Percentiles rank a stretch among this genome's conserved stretches.
phyloP scores from a whole-genome alignment of 2,329 filamentous ascomycete species.

The Madurella mycetomatis region DNA sequence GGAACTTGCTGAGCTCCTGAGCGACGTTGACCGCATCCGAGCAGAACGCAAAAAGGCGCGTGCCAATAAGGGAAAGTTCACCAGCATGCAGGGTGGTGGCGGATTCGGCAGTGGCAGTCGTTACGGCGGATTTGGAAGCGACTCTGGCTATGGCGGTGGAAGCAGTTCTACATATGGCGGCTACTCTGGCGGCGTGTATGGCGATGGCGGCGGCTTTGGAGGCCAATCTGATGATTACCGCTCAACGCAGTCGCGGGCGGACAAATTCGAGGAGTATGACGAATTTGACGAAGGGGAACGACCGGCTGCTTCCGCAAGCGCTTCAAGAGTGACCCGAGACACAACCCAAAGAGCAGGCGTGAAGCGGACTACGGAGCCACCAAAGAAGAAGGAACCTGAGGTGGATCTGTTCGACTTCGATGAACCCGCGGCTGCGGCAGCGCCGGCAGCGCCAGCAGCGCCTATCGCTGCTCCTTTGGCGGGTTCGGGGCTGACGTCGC shows the following conservation, averaged over 20 bases:
- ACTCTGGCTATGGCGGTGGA: slow-evolving; percentile 46
- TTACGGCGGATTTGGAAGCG: slow-evolving; percentile 90
- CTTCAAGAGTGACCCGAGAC: slow-evolving; percentile 48
- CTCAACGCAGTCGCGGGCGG: slow-evolving; percentile 57
- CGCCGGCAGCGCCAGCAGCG: slow-evolving; percentile 39
- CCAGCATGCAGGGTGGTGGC: slow-evolving; percentile 81
- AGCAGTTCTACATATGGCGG: slow-evolving; percentile 45
- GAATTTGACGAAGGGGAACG: slow-evolving; percentile 77
- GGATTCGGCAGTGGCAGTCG: slow-evolving; percentile 55
- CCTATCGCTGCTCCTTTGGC: slow-evolving; percentile 44
- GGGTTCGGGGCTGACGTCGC: slow-evolving; percentile 43
- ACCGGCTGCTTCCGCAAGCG: slow-evolving; percentile 39
- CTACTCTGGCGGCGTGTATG: slow-evolving; percentile 73
- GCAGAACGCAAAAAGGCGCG: slow-evolving; percentile 84
- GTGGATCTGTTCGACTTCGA: slow-evolving; percentile 92
- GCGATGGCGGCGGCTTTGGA: slow-evolving; percentile 92
- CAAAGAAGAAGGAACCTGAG: slow-evolving; percentile 83
- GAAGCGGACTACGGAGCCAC: slow-evolving; percentile 61
- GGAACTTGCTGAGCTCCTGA: slow-evolving; percentile 87
- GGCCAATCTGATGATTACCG: slow-evolving; percentile 70
- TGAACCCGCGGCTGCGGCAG: slow-evolving; percentile 53
- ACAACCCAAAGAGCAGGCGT: slow-evolving; percentile 39
- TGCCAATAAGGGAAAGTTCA: slow-evolving; percentile 88
- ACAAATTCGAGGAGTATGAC: slow-evolving; percentile 94
- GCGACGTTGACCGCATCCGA: slow-evolving; percentile 85